phyloP scores from a whole-genome alignment of 257 asterid species.

The Verbena officinalis region DNA sequence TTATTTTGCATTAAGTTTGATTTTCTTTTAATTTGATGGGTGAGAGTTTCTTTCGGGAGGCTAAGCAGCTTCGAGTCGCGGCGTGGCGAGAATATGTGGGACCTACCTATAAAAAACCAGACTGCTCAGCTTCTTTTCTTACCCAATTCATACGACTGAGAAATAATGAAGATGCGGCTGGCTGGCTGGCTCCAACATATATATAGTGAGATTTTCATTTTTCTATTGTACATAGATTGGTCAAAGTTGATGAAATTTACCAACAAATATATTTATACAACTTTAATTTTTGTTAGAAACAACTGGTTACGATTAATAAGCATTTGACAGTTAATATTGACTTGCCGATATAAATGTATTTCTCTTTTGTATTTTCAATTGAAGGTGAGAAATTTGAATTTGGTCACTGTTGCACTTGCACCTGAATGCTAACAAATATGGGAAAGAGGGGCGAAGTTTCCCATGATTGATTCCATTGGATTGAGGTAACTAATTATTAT shows the following conservation, averaged over 20 bases:
- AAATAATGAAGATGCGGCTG: neutral
- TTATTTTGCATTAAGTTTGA: neutral
- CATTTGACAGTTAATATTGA: too few species aligned
- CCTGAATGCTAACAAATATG: conserved; percentile 17
- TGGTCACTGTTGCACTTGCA: neutral
- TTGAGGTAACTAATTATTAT: too few species aligned
- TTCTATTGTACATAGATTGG: too few species aligned
- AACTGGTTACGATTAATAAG: too few species aligned
- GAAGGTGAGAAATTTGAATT: neutral
- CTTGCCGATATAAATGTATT: neutral
- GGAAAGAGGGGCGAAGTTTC: conserved; percentile 35
- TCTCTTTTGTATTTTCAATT: neutral
- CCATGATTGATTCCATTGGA: neutral
- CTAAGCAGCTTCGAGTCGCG: conserved; percentile 40
- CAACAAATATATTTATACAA: too few species aligned
- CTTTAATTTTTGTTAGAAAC: too few species aligned
- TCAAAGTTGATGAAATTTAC: too few species aligned
- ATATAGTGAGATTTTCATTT: conserved; percentile 8
- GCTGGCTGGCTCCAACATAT: neutral
- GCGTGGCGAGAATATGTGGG: conserved; percentile 38
- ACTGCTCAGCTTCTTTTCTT: neutral
- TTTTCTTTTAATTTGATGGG: conserved; percentile 15
- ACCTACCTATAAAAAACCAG: neutral
- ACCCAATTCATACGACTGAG: neutral
- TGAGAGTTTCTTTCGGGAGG: conserved; percentile 24